phyloP scores from a whole-genome alignment of 169 alveolate genomes.

The Plasmodium knowlesi region DNA sequence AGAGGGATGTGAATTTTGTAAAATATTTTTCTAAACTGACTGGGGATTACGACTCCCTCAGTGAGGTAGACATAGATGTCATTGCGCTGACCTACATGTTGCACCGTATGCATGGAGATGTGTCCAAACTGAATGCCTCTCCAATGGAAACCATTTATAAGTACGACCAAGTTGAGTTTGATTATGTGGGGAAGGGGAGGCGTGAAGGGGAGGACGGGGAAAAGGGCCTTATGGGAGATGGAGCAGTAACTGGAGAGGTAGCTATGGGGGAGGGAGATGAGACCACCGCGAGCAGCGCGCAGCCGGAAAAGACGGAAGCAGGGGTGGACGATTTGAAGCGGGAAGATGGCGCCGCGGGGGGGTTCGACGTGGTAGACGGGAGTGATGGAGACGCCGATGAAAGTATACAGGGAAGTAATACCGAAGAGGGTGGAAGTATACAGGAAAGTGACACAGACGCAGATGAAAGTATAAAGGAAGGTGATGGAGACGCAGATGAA shows the following conservation, averaged over 20 bases:
- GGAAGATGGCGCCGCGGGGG: background rate
- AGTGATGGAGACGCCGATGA: background rate
- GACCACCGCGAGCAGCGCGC: background rate
- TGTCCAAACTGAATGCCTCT: slow-evolving; percentile 75
- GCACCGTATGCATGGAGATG: slow-evolving; percentile 86
- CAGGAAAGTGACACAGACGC: background rate
- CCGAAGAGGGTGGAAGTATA: background rate
- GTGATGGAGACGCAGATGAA: background rate
- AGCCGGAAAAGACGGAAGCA: background rate
- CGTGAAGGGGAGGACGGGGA: background rate
- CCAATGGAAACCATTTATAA: slow-evolving; percentile 73
- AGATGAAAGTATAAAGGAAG: background rate
- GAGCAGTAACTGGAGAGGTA: background rate
- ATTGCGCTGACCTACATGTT: slow-evolving; percentile 89
- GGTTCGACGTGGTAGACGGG: background rate
- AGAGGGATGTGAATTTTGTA: slow-evolving; percentile 84
- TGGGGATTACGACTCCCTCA: slow-evolving; percentile 89
- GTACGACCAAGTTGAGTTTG: slow-evolving; percentile 57
- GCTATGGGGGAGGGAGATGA: slow-evolving; percentile 8
- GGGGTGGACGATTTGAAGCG: background rate
- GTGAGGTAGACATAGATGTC: slow-evolving; percentile 88
- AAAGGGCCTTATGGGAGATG: background rate
- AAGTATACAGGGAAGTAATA: background rate
- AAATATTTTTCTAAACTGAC: slow-evolving; percentile 88
- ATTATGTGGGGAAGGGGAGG: background rate